phyloP scores from a whole-genome alignment of 768 basidiomycete species.

The Russula sp. region DNA sequence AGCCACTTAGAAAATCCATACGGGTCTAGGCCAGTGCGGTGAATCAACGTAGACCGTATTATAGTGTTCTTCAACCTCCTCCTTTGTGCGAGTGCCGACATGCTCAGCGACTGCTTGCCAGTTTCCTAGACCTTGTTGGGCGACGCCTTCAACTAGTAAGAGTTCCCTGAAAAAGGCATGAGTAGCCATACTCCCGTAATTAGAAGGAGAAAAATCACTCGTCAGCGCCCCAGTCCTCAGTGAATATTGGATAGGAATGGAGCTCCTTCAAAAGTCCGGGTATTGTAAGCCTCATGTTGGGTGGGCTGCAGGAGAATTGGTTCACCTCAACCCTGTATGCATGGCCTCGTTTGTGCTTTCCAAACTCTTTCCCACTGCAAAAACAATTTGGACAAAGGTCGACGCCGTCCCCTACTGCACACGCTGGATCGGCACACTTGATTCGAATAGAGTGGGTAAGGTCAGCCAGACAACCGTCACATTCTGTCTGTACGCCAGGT shows the following conservation, averaged over 20 bases:
- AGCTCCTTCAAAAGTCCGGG: conserved; percentile 56
- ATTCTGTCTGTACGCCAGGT: conserved; percentile 76
- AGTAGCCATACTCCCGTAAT: conserved; percentile 5
- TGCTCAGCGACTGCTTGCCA: conserved; percentile 97
- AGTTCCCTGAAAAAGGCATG: conserved; percentile 59
- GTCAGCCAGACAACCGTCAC: conserved; percentile 80
- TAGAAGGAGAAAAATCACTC: conserved; percentile 53
- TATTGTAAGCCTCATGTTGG: conserved; percentile 15
- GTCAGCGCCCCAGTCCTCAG: conserved; percentile 95
- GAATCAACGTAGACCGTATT: conserved; percentile 73
- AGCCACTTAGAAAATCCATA: conserved; percentile 34
- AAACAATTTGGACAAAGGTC: conserved; percentile 94
- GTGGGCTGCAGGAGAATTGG: conserved; percentile 3
- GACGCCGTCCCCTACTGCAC: conserved; percentile 71
- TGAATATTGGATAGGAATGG: conserved; percentile 94
- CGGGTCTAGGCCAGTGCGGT: conserved; percentile 73
- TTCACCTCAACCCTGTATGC: conserved; percentile 86
- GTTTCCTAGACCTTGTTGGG: conserved; percentile 85
- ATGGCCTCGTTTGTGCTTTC: conserved; percentile 78
- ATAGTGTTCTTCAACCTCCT: conserved; percentile 92
- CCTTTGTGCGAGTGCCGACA: conserved; percentile 88
- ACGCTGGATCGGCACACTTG: conserved; percentile 83
- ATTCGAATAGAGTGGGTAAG: conserved; percentile 96
- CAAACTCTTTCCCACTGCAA: conserved; percentile 85
- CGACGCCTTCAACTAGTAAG: conserved; percentile 80